phyloP scores from a whole-genome alignment of 768 basidiomycete genomes.

The Favolaschia claudopus region DNA sequence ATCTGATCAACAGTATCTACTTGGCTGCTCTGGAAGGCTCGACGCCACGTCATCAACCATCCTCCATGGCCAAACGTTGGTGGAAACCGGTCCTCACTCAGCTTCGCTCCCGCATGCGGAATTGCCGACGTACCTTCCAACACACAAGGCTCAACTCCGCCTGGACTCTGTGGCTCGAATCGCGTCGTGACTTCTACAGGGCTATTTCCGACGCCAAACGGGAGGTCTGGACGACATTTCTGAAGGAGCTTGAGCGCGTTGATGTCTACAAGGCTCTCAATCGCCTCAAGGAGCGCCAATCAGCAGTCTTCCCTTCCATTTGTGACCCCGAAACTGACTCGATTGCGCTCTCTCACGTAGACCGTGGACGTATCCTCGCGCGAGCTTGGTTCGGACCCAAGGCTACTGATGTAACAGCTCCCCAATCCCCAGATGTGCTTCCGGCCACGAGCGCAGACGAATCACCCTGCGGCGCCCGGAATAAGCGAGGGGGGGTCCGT shows the following conservation, averaged over 20 bases:
- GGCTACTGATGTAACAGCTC: background rate
- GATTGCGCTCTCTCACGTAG: background rate
- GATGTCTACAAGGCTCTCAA: background rate
- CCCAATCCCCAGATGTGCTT: background rate
- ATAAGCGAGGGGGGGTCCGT: background rate
- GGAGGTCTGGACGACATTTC: background rate
- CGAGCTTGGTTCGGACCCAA: background rate
- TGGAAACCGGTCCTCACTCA: background rate
- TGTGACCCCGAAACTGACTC: background rate
- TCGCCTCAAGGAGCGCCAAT: background rate
- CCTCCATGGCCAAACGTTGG: background rate
- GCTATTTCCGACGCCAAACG: background rate
- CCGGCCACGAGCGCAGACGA: slow-evolving; percentile 2
- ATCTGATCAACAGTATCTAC: background rate
- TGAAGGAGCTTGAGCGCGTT: background rate
- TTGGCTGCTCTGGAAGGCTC: background rate
- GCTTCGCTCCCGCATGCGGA: background rate
- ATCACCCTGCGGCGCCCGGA: background rate
- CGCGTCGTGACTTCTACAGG: background rate
- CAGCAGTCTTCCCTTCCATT: slow-evolving; percentile 1
- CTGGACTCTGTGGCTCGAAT: too few species aligned
- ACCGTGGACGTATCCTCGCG: background rate
- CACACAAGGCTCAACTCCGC: too few species aligned
- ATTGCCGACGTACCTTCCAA: too few species aligned
- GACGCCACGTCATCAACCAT: background rate